Evolutionary conservation across 805 yeast species (phyloP).

Genomic region (Sporopachydermia quercuum): DNA sequence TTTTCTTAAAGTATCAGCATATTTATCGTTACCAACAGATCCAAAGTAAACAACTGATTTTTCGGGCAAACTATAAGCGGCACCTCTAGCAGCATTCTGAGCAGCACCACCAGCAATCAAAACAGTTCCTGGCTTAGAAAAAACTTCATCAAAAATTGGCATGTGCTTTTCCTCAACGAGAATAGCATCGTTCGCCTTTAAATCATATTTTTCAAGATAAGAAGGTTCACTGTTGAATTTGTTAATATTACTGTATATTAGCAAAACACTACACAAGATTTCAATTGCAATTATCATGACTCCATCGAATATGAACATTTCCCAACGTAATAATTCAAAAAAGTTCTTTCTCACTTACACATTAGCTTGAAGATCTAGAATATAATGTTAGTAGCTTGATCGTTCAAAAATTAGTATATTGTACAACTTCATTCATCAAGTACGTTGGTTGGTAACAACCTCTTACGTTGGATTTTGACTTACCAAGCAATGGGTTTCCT

Average conservation of each 20-base stretch:
- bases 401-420: no score
- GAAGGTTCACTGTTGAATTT: constrained; percentile 22
- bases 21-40: constrained; percentile 86
- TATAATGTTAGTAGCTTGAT: no score
- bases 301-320: no score
- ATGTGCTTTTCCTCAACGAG: constrained; percentile 70
- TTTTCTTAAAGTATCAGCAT: constrained; percentile 60
- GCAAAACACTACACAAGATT: not conserved
- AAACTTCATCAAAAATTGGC: constrained; percentile 74
- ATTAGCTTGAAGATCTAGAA: not conserved
- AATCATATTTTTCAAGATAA: constrained; percentile 63
- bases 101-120: constrained; percentile 98
- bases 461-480: no score
- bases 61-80: constrained; percentile 62
- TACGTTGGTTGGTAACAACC: no score
- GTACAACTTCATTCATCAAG: no score
- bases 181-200: constrained; percentile 90
- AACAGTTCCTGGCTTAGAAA: constrained; percentile 43
- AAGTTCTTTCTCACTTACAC: not conserved
- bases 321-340: not conserved
- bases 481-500: constrained; percentile 85
- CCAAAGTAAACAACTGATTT: constrained; percentile 87
- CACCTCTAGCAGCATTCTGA: constrained; percentile 97
- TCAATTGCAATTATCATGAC: no score
- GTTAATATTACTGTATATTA: no score